Evolutionary conservation across 1,284 basidiomycete genomes (phyloP), one percentile per base, ranked within the genome.

Genomic region (Malassezia slooffiae): DNA sequence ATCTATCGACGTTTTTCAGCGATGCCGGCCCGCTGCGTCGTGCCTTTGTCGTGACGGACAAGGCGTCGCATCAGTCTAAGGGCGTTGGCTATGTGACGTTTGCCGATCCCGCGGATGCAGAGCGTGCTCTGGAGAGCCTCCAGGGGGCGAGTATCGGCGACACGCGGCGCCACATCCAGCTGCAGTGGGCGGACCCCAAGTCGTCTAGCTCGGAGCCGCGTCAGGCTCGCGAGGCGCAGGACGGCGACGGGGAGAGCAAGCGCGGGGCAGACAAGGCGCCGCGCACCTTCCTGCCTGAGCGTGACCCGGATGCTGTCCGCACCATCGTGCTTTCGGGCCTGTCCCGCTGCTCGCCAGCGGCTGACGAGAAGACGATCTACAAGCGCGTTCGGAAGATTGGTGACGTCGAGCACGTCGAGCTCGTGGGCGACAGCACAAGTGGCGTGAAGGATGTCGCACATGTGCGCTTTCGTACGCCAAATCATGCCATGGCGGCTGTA

Each of bases 31-130:
- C 91, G 10, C 81, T 97, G 16, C 79, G 88, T 34, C 82, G 85
- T 27, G 91, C 89, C 0, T 97, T 99, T 66, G 81, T 99, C 2
- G 91, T 96, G 10, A 80, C 81, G 4, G 82, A 86, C 51, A 78
- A 77, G 34, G 80, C 49, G 26, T 80, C 82, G 0, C 82, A 84
- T 28, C 77, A 81, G 22, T 90, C 87, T 4, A 95, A 95, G 70
- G 93, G 91, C 57, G 88, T 96, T n/a, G 91, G 91, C 50, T 97
- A 96, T 70, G 87, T 96, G 49, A 83, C 87, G 0, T 97, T 90
- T 71, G 81, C 89, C 1, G 76, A 88, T 52, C 78, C 77, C 43
- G 85, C 93, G 60, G 93, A 97, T 72, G 93, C 90, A 10, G 46
- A 51, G 27, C 51, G 52, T 13, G 63, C 65, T 8, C 38, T 63